Evolutionary conservation across 2,329 filamentous ascomycete genomes (phyloP).

Genomic region (Penicillium sp.): DNA sequence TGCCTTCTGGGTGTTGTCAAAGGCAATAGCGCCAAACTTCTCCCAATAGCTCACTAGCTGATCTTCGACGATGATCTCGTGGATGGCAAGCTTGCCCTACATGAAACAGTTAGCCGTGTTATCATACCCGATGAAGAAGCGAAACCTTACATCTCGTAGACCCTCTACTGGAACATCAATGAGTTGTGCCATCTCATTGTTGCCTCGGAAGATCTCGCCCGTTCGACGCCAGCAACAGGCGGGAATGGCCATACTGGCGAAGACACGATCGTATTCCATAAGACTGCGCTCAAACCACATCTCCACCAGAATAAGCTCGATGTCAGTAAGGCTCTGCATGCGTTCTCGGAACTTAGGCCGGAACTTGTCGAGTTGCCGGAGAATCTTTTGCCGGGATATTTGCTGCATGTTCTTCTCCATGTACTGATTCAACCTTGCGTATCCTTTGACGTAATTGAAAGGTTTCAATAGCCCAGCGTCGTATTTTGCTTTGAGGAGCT

Average conservation of each 20-base stretch:
- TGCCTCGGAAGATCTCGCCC: constrained; percentile 94
- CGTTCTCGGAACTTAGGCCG: constrained; percentile 94
- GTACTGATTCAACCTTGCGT: constrained; percentile 84
- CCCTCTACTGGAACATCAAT: constrained; percentile 90
- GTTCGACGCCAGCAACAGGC: constrained; percentile 97
- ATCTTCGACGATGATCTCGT: constrained; percentile 94
- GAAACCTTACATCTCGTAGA: constrained; percentile 75
- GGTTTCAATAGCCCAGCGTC: constrained; percentile 92
- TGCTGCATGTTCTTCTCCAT: constrained; percentile 87
- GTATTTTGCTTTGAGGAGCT: constrained; percentile 91
- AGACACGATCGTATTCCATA: constrained; percentile 98
- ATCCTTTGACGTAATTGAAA: constrained; percentile 98
- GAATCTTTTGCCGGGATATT: constrained; percentile 83
- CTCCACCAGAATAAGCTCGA: constrained; percentile 91
- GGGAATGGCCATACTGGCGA: constrained; percentile 97
- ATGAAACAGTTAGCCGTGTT: not conserved
- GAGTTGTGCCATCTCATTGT: constrained; percentile 98
- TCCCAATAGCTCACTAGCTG: constrained; percentile 98
- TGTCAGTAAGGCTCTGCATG: constrained; percentile 87
- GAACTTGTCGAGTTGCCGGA: constrained; percentile 89
- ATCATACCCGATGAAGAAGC: not conserved
- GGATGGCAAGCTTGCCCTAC: constrained; percentile 89
- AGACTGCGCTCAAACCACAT: constrained; percentile 98
- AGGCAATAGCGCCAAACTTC: constrained; percentile 96
- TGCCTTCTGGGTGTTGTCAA: constrained; percentile 90